A percentile compares a stretch with the other conserved stretches of the same genome.
phyloP scores from a whole-genome alignment of 371 early-diverging fungal species.

The Rhizomucor pusillus region DNA sequence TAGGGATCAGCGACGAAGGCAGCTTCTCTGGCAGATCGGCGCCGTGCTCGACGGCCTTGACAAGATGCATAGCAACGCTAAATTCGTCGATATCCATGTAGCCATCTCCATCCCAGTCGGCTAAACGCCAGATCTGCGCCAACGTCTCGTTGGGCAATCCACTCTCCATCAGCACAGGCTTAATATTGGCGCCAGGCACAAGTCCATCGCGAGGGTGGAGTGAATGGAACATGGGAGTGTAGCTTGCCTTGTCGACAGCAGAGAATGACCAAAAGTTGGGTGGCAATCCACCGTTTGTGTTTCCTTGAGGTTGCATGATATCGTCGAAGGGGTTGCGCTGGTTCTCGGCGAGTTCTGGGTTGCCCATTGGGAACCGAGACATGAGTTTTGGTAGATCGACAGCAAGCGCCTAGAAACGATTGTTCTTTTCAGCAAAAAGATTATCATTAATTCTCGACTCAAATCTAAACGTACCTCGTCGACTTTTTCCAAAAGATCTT shows the following conservation, averaged over 20 bases:
- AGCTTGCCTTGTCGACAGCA: slow-evolving; percentile 42
- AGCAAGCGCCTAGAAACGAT: slow-evolving; percentile 18
- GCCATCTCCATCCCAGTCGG: slow-evolving; percentile 72
- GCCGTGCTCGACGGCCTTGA: slow-evolving; percentile 46
- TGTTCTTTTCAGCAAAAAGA: background rate
- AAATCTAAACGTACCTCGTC: slow-evolving; percentile 46
- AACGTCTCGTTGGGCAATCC: slow-evolving; percentile 52
- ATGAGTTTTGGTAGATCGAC: slow-evolving; percentile 34
- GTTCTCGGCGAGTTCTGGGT: slow-evolving; percentile 30
- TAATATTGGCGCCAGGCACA: slow-evolving; percentile 53
- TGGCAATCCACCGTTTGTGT: slow-evolving; percentile 23
- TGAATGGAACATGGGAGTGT: slow-evolving; percentile 12
- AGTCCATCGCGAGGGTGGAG: slow-evolving; percentile 58
- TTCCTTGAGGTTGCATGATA: slow-evolving; percentile 7
- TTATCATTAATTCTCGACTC: background rate
- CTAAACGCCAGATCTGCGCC: slow-evolving; percentile 65
- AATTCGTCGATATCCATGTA: slow-evolving; percentile 68
- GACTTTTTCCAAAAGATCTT: slow-evolving; percentile 53
- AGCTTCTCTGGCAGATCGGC: slow-evolving; percentile 48
- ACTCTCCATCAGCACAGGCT: slow-evolving; percentile 54
- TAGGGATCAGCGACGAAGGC: slow-evolving; percentile 35
- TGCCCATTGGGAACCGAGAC: slow-evolving; percentile 33
- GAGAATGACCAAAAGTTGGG: slow-evolving; percentile 47
- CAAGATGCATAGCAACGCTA: slow-evolving; percentile 62
- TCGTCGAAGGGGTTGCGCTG: slow-evolving; percentile 34